Evolutionary conservation across 805 yeast genomes (phyloP).

Genomic region (Lachancea waltii): DNA sequence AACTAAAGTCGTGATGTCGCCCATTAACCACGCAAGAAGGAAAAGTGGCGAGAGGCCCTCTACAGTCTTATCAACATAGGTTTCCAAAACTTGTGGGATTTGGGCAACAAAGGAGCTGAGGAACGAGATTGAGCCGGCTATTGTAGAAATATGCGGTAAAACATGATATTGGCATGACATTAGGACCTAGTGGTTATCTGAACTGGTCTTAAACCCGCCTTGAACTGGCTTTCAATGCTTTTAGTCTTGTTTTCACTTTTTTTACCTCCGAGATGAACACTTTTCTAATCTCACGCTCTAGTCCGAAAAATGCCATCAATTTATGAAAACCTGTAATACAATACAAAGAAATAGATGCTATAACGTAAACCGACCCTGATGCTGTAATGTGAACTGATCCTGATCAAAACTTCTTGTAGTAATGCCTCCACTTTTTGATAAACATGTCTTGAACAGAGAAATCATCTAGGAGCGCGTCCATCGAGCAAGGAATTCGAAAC

Average conservation of each 20-base stretch:
- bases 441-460: constrained; percentile 22
- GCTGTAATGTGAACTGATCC: no score
- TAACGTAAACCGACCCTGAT: neutral
- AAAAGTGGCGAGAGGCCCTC: constrained; percentile 53
- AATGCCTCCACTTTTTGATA: constrained; percentile 31
- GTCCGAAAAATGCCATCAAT: neutral
- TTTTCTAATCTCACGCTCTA: no score
- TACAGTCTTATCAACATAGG: constrained; percentile 50
- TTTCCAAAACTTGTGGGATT: constrained; percentile 52
- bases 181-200: no score
- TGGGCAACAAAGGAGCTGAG: constrained; percentile 43
- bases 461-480: constrained; percentile 18
- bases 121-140: constrained; percentile 41
- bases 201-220: no score
- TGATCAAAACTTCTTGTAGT: constrained; percentile 28
- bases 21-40: constrained; percentile 40
- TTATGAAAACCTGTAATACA: neutral
- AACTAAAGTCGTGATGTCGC: constrained; percentile 44
- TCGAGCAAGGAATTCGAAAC: constrained; percentile 28
- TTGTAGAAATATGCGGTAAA: constrained; percentile 29
- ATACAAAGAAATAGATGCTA: neutral
- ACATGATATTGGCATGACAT: constrained; percentile 13
- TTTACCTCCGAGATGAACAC: no score
- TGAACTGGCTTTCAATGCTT: no score
- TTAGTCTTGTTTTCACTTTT: no score